These are phyloP conservation scores for Bisporella sp. DNA, from an alignment of 2,329 filamentous ascomycete species.

Conservation along the genomic window DNA sequence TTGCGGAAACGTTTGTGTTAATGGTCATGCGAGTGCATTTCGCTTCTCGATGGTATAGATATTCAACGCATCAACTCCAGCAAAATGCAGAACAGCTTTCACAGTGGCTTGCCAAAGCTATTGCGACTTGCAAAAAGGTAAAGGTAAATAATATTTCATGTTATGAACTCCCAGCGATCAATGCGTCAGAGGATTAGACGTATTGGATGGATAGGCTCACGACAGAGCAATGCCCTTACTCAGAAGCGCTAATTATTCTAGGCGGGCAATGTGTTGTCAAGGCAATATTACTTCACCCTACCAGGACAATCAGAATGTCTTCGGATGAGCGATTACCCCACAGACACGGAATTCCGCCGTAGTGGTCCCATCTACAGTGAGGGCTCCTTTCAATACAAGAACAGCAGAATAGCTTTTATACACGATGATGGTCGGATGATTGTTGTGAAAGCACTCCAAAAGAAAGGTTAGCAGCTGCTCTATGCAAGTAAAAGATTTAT, in stretches of 20 bases:
- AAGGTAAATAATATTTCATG: not conserved
- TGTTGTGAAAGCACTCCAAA: not conserved
- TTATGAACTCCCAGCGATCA: not conserved
- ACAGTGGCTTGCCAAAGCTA: not conserved
- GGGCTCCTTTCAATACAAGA: not conserved
- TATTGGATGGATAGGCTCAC: not conserved
- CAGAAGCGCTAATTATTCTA: not conserved
- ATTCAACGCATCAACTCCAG: not conserved
- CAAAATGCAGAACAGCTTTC: not conserved
- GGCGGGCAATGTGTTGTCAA: not conserved
- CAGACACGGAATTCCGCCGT: not conserved
- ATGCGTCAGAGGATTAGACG: not conserved
- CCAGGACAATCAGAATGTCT: not conserved
- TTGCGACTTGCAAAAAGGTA: not conserved
- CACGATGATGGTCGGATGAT: not conserved
- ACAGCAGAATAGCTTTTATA: not conserved
- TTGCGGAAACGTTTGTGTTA: not conserved
- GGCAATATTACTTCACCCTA: not conserved
- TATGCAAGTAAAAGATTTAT: not conserved
- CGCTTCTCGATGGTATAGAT: not conserved
- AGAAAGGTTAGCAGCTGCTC: not conserved
- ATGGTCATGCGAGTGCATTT: not conserved
- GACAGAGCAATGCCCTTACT: not conserved
- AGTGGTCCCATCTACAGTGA: too few relatives aligned
- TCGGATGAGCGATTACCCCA: not conserved